Percentiles rank a stretch among this genome's conserved stretches.
Evolutionary conservation across 2,329 filamentous ascomycete genomes (phyloP).

Genomic region (Trichoderma polysporum): DNA sequence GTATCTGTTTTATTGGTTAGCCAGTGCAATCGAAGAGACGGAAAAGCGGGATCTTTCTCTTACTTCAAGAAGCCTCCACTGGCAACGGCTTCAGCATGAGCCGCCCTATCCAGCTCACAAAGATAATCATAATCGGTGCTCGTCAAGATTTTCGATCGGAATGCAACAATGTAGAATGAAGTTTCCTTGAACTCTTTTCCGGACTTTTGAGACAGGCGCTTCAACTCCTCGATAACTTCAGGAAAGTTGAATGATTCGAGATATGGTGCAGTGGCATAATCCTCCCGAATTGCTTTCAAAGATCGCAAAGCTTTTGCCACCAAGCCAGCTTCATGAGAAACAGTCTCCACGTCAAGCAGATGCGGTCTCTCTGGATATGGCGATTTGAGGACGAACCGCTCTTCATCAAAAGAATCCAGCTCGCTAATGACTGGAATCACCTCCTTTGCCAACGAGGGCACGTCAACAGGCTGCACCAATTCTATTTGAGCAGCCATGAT

Average conservation of each 20-base stretch:
- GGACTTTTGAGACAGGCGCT: conserved; percentile 46
- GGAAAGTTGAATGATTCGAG: conserved; percentile 74
- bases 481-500: conserved; percentile 33
- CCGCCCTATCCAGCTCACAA: conserved; percentile 71
- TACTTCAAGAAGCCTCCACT: conserved; percentile 81
- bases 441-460: conserved; percentile 29
- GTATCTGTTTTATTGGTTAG: conserved; percentile 55
- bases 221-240: conserved; percentile 59
- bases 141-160: conserved; percentile 70
- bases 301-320: conserved; percentile 69
- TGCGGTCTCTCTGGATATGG: conserved; percentile 72
- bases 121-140: conserved; percentile 67
- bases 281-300: conserved; percentile 60
- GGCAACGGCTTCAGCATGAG: conserved; percentile 75
- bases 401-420: conserved; percentile 24
- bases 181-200: conserved; percentile 57
- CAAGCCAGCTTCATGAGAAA: conserved; percentile 65
- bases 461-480: conserved; percentile 26
- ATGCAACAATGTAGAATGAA: conserved; percentile 81
- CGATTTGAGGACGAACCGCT: conserved; percentile 60
- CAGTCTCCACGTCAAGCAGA: conserved; percentile 67
- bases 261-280: conserved; percentile 79
- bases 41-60: conserved; percentile 18
- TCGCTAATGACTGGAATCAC: conserved; percentile 30
- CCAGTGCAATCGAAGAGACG: neutral